Conservation (phyloP, 2,329 filamentous ascomycete genomes). For the Penicillium carneum region DNA sequence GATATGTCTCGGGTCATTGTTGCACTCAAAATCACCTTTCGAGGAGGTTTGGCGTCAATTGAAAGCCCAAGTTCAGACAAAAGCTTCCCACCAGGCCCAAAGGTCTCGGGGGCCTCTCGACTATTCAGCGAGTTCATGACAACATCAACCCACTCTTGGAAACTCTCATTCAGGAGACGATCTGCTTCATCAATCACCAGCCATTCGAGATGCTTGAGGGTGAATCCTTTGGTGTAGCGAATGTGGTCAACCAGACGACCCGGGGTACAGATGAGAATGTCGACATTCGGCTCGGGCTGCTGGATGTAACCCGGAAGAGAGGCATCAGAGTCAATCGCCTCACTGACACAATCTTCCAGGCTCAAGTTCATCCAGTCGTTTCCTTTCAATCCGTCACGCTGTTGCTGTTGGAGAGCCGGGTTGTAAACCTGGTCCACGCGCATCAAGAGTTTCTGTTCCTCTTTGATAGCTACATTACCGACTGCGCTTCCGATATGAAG, state of each 20-base stretch:
- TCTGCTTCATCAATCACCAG: constrained; percentile 93
- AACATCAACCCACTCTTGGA: constrained; percentile 84
- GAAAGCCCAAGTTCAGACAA: constrained; percentile 48
- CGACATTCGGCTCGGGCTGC: constrained; percentile 75
- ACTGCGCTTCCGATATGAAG: constrained; percentile 82
- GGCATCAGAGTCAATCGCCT: constrained; percentile 49
- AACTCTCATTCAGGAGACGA: constrained; percentile 86
- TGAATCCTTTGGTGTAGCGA: constrained; percentile 81
- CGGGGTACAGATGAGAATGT: constrained; percentile 89
- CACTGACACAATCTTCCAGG: constrained; percentile 55
- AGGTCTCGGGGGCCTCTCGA: constrained; percentile 59
- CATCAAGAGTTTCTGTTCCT: constrained; percentile 69
- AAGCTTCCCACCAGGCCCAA: constrained; percentile 51
- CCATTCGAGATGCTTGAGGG: constrained; percentile 80
- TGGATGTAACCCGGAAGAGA: constrained; percentile 67
- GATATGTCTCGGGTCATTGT: constrained; percentile 89
- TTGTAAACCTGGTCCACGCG: constrained; percentile 73
- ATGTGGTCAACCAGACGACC: constrained; percentile 92
- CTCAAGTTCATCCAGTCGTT: constrained; percentile 59
- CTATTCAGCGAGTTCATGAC: constrained; percentile 67
- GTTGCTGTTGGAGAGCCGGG: constrained; percentile 61
- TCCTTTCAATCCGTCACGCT: constrained; percentile 53
- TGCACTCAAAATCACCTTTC: constrained; percentile 87
- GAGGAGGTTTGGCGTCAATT: constrained; percentile 58
- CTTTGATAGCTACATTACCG: constrained; percentile 76